Evolutionary conservation across 192 early-diverging fungal genomes (phyloP), one percentile per base, ranked within the genome.

Genomic region (Haplosporangium gracile): DNA sequence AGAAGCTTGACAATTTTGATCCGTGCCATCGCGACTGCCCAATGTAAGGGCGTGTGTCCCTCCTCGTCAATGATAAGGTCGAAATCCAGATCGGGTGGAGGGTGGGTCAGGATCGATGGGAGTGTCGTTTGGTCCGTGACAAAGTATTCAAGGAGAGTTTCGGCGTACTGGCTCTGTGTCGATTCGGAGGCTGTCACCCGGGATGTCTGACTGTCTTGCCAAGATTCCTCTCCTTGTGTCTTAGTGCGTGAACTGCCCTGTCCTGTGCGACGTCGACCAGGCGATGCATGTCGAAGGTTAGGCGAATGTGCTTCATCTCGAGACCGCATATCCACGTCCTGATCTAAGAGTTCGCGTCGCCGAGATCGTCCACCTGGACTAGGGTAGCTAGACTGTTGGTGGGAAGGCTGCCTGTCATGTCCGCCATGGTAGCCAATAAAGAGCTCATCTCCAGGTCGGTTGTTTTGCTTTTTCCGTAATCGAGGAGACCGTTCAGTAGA

Each of bases 1-100:
- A 99, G 87, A 7, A 96, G 83, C 26, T 92, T 88, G 22, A 98
- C 91, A 13, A 98, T 91, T 36, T 93, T 88, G 63, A 95, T 93
- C 20, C 94, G 87, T 0, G 95, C 99, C 78, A 99, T 93, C 11
- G 97, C 97, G 4, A 97, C 95, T 5, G 99, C 96, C 98, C 98
- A 99, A 75, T 99, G 99, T 13, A 99, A 89, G 3, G 96, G 91
- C 1, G 97, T 97, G 85, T 99, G 98, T 7, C 97, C 98, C 72
- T 97, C 97, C 68, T 99, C 98, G 76, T 99, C 99, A 65, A 99
- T 97, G 26, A 95, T 91, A 6, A 95, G 80, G 85, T 97, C 93
- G 39, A 98, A 89, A 88, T 99, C 94, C 24, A 97, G 88, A 63
- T 98, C 94, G 0, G 87, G 24, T 9, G 92, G 92, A 22, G 90